Base-by-base conservation (phyloP, 257 asterid species). In the Capsicum baccatum region DNA sequence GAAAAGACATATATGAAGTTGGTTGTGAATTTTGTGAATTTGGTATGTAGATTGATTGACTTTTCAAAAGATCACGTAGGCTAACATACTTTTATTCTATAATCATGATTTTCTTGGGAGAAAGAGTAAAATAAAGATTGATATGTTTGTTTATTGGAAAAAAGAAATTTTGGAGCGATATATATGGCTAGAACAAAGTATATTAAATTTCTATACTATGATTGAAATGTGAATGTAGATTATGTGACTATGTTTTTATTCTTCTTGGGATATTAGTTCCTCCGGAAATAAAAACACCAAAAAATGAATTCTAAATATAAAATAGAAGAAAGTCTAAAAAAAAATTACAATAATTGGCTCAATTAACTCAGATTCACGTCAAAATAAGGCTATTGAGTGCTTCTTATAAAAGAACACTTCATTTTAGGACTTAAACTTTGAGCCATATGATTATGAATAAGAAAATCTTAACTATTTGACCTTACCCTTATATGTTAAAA, bases 31-130 rank as follows among this genome's bases (percentile, higher is more conserved):
- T 21, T 21, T 48, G 17, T 0, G 8, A 74, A 74, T 74, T 74
- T 74, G 62, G 6, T 50, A 74, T 0, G 6, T 21, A 12, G 48
- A 81, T 35, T 12, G 79, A 0, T 6, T 54, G n/a, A 50, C 1
- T 26, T 54, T 67, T 70, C 54, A 86, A 76, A 78, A 83, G 84
- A 9, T 86, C 78, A 2, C 59, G 15, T 14, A 83, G 84, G 54
- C 88, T 86, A 33, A 69, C 54, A 33, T 86, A 86, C 52, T 66
- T 78, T 8, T 59, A 74, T 14, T 52, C 21, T 13, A 35, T 37
- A 37, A 80, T 79, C 70, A 35, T 35, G 16, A 44, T 80, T 7
- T 80, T 79, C n/a, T 35, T 42, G 6, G 14, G 35, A 37, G 15
- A 21, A 15, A 11, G 42, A 81, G 6, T 60, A n/a, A 81, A 42